Evolutionary conservation across 2,329 filamentous ascomycete species (phyloP).

Genomic region (Epichloe gansuensis): DNA sequence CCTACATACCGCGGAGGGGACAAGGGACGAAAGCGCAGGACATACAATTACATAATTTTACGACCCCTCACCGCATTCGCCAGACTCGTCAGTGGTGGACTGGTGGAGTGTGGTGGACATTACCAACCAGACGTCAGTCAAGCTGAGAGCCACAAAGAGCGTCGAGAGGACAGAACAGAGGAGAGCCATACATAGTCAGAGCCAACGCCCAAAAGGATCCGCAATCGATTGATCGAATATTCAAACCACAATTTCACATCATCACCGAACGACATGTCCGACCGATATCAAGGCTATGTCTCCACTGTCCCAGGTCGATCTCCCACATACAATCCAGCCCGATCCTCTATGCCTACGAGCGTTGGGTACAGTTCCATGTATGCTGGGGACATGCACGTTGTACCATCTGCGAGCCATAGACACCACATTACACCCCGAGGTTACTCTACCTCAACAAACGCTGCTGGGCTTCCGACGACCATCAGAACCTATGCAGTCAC

Average conservation of each 20-base stretch:
- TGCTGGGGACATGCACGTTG: constrained; percentile 40
- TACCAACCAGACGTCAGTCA: too few relatives aligned
- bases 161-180: too few relatives aligned
- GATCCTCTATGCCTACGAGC: constrained; percentile 40
- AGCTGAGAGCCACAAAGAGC: neutral
- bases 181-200: neutral
- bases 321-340: constrained; percentile 34
- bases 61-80: neutral
- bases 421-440: constrained; percentile 22
- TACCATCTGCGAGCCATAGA: constrained; percentile 30
- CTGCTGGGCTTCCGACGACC: constrained; percentile 27
- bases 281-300: constrained; percentile 31
- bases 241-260: neutral
- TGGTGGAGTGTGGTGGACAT: neutral
- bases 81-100: neutral
- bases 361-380: constrained; percentile 39
- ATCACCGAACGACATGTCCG: constrained; percentile 28
- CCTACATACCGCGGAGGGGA: neutral
- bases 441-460: constrained; percentile 22
- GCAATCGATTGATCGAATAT: too few relatives aligned
- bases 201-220: neutral
- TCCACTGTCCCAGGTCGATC: constrained; percentile 29
- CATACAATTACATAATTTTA: neutral
- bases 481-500: constrained; percentile 46
- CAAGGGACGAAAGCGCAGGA: neutral